Percentiles rank a stretch among this genome's conserved stretches.
phyloP scores from a whole-genome alignment of 306 rosid species.

The Prunus mira region DNA sequence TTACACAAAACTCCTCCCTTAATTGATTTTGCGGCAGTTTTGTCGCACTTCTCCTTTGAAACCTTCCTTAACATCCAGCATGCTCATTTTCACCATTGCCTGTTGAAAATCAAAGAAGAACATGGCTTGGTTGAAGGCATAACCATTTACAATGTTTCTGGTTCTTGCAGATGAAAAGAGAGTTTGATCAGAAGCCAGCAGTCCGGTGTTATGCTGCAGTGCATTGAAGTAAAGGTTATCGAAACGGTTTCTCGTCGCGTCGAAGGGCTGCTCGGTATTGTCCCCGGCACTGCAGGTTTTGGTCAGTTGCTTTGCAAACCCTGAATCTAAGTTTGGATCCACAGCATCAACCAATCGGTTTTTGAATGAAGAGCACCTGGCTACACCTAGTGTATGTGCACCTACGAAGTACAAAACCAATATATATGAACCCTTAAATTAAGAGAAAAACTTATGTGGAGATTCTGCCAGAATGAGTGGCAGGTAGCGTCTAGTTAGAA shows the following conservation, averaged over 20 bases:
- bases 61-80: conserved; percentile 58
- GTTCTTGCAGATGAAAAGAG: conserved; percentile 47
- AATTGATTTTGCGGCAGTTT: conserved; percentile 57
- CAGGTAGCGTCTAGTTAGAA: too few relatives aligned
- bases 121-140: conserved; percentile 61
- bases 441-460: too few relatives aligned
- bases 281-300: conserved; percentile 66
- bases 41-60: conserved; percentile 53
- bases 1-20: background rate
- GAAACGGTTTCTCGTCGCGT: conserved; percentile 50
- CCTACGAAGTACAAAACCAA: conserved; percentile 32
- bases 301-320: conserved; percentile 46
- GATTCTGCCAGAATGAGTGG: too few relatives aligned
- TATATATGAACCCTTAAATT: background rate
- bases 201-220: conserved; percentile 45
- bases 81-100: conserved; percentile 75
- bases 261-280: conserved; percentile 57
- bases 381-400: conserved; percentile 81
- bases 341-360: conserved; percentile 26
- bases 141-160: conserved; percentile 42
- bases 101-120: conserved; percentile 75
- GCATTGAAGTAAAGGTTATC: conserved; percentile 59
- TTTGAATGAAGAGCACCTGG: conserved; percentile 73
- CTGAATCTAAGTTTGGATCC: conserved; percentile 46
- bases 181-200: conserved; percentile 64